phyloP scores from a whole-genome alignment of 768 basidiomycete species.

The Boletus sp. region DNA sequence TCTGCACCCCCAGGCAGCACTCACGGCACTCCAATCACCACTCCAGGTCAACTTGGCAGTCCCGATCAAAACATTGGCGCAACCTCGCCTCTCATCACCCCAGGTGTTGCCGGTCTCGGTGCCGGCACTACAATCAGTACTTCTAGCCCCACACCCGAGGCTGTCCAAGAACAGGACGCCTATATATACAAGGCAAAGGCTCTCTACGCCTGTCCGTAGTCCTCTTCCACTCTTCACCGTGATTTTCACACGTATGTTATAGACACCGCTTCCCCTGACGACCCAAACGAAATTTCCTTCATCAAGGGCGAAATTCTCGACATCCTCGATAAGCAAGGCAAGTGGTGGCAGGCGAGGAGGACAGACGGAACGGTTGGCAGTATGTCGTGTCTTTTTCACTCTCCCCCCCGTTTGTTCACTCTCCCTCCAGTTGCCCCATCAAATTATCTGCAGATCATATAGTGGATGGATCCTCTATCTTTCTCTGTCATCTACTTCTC shows the following conservation, averaged over 20 bases:
- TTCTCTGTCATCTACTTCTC: slow-evolving; percentile 10
- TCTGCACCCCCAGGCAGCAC: slow-evolving; percentile 53
- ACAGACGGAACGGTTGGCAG: slow-evolving; percentile 74
- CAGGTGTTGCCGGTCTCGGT: slow-evolving; percentile 63
- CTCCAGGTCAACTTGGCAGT: slow-evolving; percentile 38
- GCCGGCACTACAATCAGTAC: slow-evolving; percentile 39
- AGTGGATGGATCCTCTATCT: slow-evolving; percentile 30
- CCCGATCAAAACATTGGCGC: slow-evolving; percentile 47
- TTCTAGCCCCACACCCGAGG: slow-evolving; percentile 25
- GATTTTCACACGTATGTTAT: slow-evolving; percentile 24
- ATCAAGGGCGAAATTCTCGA: slow-evolving; percentile 89
- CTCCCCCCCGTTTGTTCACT: slow-evolving; percentile 6
- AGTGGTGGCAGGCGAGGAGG: slow-evolving; percentile 91
- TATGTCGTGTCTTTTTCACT: slow-evolving; percentile 40
- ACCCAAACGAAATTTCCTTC: slow-evolving; percentile 96
- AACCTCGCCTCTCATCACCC: slow-evolving; percentile 65
- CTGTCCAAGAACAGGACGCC: slow-evolving; percentile 39
- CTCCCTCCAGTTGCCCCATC: slow-evolving; percentile 68
- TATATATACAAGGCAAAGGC: slow-evolving; percentile 83
- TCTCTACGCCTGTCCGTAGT: slow-evolving; percentile 77
- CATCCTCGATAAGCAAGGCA: slow-evolving; percentile 88
- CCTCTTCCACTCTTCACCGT: slow-evolving; percentile 11
- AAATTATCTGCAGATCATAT: slow-evolving; percentile 81
- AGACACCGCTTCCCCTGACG: slow-evolving; percentile 94
- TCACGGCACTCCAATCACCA: slow-evolving; percentile 44